Evolutionary conservation across 495 filamentous ascomycete species (phyloP).

Genomic region (Trichoderma asperelloides): DNA sequence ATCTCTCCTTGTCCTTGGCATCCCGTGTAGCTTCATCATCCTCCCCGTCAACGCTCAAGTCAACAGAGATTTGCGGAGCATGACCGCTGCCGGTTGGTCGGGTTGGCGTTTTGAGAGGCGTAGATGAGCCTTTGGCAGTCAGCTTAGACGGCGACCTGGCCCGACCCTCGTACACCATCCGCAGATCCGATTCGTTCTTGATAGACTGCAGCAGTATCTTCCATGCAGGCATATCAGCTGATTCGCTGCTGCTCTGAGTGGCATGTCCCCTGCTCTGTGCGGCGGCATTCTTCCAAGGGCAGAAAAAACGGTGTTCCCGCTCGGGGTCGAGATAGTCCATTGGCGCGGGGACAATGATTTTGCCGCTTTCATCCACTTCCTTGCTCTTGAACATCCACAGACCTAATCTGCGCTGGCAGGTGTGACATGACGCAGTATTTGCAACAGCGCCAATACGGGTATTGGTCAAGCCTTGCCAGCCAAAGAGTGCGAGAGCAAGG

Average conservation of each 20-base stretch:
- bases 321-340: slow-evolving; percentile 59
- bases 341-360: slow-evolving; percentile 44
- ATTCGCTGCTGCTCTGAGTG: slow-evolving; percentile 10
- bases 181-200: slow-evolving; percentile 37
- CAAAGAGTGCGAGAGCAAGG: slow-evolving; percentile 68
- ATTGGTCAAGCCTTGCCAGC: slow-evolving; percentile 70
- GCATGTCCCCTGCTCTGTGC: slow-evolving; percentile 44
- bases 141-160: slow-evolving; percentile 18
- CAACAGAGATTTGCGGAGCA: slow-evolving; percentile 12
- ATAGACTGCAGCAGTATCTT: slow-evolving; percentile 34
- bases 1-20: slow-evolving; percentile 47
- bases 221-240: slow-evolving; percentile 32
- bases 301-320: slow-evolving; percentile 69
- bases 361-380: slow-evolving; percentile 36
- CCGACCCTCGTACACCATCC: slow-evolving; percentile 13
- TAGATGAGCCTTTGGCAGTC: neutral
- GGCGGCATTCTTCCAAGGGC: slow-evolving; percentile 61
- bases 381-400: slow-evolving; percentile 85
- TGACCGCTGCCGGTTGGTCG: slow-evolving; percentile 15
- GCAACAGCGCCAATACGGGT: slow-evolving; percentile 46
- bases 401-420: slow-evolving; percentile 81
- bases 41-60: slow-evolving; percentile 18
- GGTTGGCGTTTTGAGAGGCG: neutral
- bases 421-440: slow-evolving; percentile 66
- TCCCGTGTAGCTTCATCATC: slow-evolving; percentile 34